Base-by-base conservation (phyloP, 2,329 filamentous ascomycete species). In the Erysiphe pulchra region DNA sequence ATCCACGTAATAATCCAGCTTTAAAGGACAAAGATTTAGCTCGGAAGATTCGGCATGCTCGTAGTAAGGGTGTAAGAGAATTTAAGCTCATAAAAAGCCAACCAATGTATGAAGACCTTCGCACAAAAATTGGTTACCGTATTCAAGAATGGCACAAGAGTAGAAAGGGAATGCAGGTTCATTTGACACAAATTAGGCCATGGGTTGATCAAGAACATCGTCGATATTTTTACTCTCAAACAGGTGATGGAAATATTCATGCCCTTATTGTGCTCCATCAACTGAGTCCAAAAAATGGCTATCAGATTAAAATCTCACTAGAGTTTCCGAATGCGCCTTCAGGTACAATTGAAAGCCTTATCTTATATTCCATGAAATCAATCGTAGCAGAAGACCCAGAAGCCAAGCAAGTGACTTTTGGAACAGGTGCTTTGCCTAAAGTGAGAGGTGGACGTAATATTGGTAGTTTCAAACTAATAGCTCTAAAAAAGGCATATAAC, bases 291-390 rank as follows among this genome's bases (percentile, higher is more conserved):
- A 67, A 73, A 33, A 74, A 92, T 58, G 86, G 86, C 46, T 92
- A 84, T 75, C 86, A 94, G 65, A 78, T 93, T 58, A 94, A 94
- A 65, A 93, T 90, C 67, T 81, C 80, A n/a, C 74, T 94, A 46
- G 84, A 94, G 61, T 93, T 94, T 68, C 86, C 85, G 0, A 75
- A 73, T 24, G 73, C 85, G 0, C 80, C 86, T n/a, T 82, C 75
- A 40, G 86, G 86, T 42, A 78, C 81, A 32, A 93, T 93, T 50
- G 86, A 94, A 63, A 71, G 78, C 37, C 71, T 90, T 37, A 80
- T 92, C 54, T 74, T 80, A 34, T 71, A 78, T 56, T 73, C 79
- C 0, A 68, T 92, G 49, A 56, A 60, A 7, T 56, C 57, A 37
- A 60, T 73, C 44, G 63, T 64, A 1, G 65, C 73, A 11, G 68